phyloP scores from a whole-genome alignment of 164 flowering plant genomes.

The Saururus chinensis region DNA sequence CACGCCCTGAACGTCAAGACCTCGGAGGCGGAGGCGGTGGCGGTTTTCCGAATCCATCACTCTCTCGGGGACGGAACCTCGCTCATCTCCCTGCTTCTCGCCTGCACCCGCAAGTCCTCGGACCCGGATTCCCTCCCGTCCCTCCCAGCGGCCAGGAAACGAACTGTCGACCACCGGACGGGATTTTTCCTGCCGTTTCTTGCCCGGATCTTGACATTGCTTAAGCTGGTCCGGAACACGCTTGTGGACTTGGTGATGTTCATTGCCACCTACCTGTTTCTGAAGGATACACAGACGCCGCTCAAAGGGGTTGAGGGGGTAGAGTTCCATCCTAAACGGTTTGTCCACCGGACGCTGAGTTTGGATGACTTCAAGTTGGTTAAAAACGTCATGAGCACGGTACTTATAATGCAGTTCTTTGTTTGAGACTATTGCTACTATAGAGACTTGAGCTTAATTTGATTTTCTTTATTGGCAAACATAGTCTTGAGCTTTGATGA shows the following conservation, averaged over 20 bases:
- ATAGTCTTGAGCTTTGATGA: too few relatives aligned
- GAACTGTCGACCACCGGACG: slow-evolving; percentile 4
- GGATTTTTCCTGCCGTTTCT: slow-evolving; percentile 6
- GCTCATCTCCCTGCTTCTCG: slow-evolving; percentile 43
- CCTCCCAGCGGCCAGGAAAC: slow-evolving; percentile 20
- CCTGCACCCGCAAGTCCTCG: slow-evolving; percentile 36
- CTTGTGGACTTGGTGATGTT: slow-evolving; percentile 30
- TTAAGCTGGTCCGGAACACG: slow-evolving; percentile 29
- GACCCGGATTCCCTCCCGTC: slow-evolving; percentile 42
- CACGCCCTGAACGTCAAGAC: slow-evolving; percentile 51
- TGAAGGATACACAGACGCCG: slow-evolving; percentile 41
- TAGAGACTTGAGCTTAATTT: too few relatives aligned
- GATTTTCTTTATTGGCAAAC: too few relatives aligned
- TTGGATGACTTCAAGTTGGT: slow-evolving; percentile 54
- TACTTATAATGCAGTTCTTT: slow-evolving; percentile 2
- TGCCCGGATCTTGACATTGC: slow-evolving; percentile 14
- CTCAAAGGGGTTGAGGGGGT: slow-evolving; percentile 23
- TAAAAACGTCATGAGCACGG: slow-evolving; percentile 35
- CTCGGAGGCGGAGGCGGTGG: slow-evolving; percentile 31
- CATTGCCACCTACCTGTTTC: slow-evolving; percentile 21
- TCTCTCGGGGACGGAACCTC: slow-evolving; percentile 70
- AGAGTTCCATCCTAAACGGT: slow-evolving; percentile 15
- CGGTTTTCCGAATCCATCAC: slow-evolving; percentile 47
- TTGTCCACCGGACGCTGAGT: slow-evolving; percentile 36
- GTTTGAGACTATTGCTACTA: too few relatives aligned